Conservation (phyloP, 1,284 basidiomycete genomes). For the Tausonia pullulans region DNA sequence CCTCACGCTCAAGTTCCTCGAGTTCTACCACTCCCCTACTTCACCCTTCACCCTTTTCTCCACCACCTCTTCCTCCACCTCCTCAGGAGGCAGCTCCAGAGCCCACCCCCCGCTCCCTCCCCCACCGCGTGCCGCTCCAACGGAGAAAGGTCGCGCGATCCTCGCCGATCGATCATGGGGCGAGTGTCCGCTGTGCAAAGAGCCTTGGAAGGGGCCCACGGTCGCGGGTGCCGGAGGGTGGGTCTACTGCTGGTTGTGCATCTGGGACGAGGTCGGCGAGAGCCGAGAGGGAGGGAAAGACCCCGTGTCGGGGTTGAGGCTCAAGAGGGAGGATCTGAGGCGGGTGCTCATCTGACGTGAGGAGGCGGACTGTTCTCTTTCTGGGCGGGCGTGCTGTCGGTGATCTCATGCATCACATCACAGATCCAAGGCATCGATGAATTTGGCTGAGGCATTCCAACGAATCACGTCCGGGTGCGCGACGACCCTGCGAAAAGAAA, state of each 20-base stretch:
- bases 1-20: conserved; percentile 92
- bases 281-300: too few species aligned
- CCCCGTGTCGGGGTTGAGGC: too few species aligned
- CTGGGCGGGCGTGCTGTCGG: too few species aligned
- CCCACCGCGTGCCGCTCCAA: conserved; percentile 57
- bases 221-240: conserved; percentile 28
- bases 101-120: conserved; percentile 54
- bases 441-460: conserved; percentile 47
- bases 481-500: conserved; percentile 28
- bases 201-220: conserved; percentile 77
- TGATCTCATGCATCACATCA: too few species aligned
- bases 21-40: conserved; percentile 98
- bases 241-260: conserved; percentile 5
- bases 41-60: conserved; percentile 67
- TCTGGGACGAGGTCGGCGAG: not conserved
- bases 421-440: too few species aligned
- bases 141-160: conserved; percentile 30
- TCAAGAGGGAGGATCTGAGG: too few species aligned
- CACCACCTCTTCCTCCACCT: conserved; percentile 49
- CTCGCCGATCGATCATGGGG: conserved; percentile 59
- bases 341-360: too few species aligned
- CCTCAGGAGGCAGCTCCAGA: conserved; percentile 40
- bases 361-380: too few species aligned
- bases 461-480: conserved; percentile 39
- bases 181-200: conserved; percentile 68